Percentiles rank a stretch among this genome's conserved stretches.
Evolutionary conservation across 495 filamentous ascomycete species (phyloP).

Genomic region (Penicilliopsis zonata): DNA sequence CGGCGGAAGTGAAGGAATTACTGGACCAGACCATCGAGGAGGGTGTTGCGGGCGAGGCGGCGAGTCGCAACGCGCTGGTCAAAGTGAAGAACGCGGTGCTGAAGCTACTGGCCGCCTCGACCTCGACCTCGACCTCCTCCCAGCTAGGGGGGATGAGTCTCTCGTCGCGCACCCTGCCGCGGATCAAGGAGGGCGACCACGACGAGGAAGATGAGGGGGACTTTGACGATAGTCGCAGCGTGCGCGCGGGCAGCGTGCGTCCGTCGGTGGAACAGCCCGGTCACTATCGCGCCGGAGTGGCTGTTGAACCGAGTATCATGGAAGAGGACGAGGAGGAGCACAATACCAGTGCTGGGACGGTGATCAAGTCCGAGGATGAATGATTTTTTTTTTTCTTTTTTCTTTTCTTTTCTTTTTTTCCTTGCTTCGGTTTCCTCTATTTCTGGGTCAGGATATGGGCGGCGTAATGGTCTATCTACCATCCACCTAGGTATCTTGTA

Average conservation of each 20-base stretch:
- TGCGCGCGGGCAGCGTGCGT: conserved; percentile 26
- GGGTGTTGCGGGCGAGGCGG: conserved; percentile 55
- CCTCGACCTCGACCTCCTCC: too few species aligned
- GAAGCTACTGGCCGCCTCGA: conserved; percentile 33
- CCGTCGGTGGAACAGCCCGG: conserved; percentile 23
- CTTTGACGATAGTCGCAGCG: conserved; percentile 9
- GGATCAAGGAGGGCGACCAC: conserved; percentile 22
- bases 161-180: conserved; percentile 11
- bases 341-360: conserved; percentile 38
- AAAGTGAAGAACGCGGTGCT: conserved; percentile 57
- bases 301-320: conserved; percentile 34
- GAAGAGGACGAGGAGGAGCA: conserved; percentile 46
- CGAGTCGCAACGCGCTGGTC: conserved; percentile 61
- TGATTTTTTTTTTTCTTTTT: conserved; percentile 14
- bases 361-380: conserved; percentile 37
- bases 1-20: conserved; percentile 33
- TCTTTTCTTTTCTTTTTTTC: conserved; percentile 12
- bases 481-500: too few species aligned
- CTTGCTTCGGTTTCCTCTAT: conserved; percentile 1
- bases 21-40: conserved; percentile 58
- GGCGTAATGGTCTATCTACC: too few species aligned
- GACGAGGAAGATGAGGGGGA: conserved; percentile 27
- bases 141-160: conserved; percentile 2
- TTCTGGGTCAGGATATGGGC: not conserved
- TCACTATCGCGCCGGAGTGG: conserved; percentile 17